phyloP scores from a whole-genome alignment of 2,329 filamentous ascomycete genomes.

The Colletotrichum aenigma region DNA sequence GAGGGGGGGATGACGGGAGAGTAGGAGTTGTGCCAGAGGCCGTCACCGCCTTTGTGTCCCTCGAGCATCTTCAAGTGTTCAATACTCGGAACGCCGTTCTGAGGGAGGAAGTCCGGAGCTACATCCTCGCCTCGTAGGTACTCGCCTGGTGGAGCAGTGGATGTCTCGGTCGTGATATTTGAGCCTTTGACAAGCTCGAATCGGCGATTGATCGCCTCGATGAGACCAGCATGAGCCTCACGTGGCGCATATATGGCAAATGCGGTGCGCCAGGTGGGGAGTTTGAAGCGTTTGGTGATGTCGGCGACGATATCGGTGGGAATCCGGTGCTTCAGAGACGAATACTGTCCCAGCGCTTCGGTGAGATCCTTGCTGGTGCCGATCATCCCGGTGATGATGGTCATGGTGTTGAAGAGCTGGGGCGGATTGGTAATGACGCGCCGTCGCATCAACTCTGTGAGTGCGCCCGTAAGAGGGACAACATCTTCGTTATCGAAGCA shows the following conservation, averaged over 20 bases:
- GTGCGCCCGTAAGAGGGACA: conserved; percentile 28
- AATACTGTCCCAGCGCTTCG: background rate
- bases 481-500: conserved; percentile 23
- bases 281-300: background rate
- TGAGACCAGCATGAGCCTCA: background rate
- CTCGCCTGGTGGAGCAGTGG: background rate
- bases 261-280: background rate
- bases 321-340: background rate
- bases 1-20: background rate
- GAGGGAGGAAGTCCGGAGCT: background rate
- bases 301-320: background rate
- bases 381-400: conserved; percentile 21
- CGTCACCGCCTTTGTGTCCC: background rate
- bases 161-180: background rate
- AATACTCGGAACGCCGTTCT: background rate
- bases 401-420: conserved; percentile 29
- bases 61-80: background rate
- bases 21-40: background rate
- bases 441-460: conserved; percentile 22
- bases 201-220: conserved; percentile 1
- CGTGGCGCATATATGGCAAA: background rate
- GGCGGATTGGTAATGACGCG: conserved; percentile 42
- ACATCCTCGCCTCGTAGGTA: background rate
- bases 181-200: background rate
- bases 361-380: background rate